Conservation (phyloP, 129 eudicot species). For the Artemisia tridentata region DNA sequence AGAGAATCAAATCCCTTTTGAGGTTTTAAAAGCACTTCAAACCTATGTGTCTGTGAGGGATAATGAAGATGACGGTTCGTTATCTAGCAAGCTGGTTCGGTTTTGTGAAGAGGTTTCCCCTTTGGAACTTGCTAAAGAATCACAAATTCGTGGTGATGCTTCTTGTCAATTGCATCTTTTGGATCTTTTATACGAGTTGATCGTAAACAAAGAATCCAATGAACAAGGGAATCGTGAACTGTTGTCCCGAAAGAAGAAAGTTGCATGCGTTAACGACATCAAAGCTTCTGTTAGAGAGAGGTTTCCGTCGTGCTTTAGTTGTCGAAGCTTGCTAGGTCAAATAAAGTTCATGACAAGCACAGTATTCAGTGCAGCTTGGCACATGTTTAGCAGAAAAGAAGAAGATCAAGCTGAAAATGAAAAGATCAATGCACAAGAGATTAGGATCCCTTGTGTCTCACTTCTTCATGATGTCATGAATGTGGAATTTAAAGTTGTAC, state of each 20-base stretch:
- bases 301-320: background rate
- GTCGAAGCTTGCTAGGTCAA: background rate
- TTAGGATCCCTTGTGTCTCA: background rate
- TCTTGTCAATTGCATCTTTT: background rate
- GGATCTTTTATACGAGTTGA: conserved; percentile 7
- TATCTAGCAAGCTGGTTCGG: background rate
- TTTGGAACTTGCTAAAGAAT: background rate
- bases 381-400: background rate
- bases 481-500: background rate
- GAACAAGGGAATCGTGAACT: background rate
- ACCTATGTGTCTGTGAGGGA: background rate
- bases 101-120: background rate
- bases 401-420: background rate
- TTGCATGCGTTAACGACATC: background rate
- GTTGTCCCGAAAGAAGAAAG: background rate
- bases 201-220: background rate
- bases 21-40: background rate
- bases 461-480: background rate
- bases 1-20: conserved; percentile 3
- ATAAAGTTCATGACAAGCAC: background rate
- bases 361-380: background rate
- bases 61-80: background rate
- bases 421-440: conserved; percentile 12
- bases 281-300: background rate
- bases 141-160: background rate